These are phyloP conservation scores for Aspergillus glaucus DNA, from an alignment of 2,329 filamentous ascomycete species.

Conservation along the genomic window DNA sequence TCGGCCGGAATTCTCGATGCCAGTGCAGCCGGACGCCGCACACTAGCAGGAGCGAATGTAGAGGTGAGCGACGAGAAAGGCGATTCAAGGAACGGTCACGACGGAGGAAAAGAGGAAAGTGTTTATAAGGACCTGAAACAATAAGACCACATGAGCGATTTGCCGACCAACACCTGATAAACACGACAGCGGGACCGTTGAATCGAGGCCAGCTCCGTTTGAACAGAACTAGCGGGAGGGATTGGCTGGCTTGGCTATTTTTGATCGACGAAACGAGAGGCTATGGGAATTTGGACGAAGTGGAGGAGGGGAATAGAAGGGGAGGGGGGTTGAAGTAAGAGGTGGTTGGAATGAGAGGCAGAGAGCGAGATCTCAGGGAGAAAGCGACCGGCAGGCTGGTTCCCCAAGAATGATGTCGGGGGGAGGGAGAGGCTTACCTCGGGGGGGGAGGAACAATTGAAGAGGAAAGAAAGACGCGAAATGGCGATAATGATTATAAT, in stretches of 20 bases:
- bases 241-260: too few species aligned
- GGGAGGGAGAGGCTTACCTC: slow-evolving; percentile 2
- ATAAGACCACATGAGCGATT: slow-evolving; percentile 22
- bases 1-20: slow-evolving; percentile 23
- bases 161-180: slow-evolving; percentile 12
- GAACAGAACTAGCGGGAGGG: too few species aligned
- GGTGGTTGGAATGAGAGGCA: not conserved
- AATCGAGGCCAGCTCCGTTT: too few species aligned
- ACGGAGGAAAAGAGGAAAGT: slow-evolving; percentile 12
- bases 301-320: not conserved
- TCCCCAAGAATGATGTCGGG: slow-evolving; percentile 6
- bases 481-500: too few species aligned
- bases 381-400: slow-evolving; percentile 2
- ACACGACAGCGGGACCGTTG: not conserved
- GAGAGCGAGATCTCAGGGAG: not conserved
- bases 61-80: slow-evolving; percentile 14
- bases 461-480: not conserved
- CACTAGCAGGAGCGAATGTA: slow-evolving; percentile 26
- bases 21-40: slow-evolving; percentile 31
- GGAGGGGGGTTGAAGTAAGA: not conserved
- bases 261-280: not conserved
- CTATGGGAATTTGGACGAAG: not conserved
- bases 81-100: slow-evolving; percentile 17
- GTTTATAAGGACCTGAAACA: slow-evolving; percentile 24
- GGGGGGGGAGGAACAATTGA: slow-evolving; percentile 3